phyloP scores from a whole-genome alignment of 2,329 filamentous ascomycete genomes.

The Colletotrichum sp. region DNA sequence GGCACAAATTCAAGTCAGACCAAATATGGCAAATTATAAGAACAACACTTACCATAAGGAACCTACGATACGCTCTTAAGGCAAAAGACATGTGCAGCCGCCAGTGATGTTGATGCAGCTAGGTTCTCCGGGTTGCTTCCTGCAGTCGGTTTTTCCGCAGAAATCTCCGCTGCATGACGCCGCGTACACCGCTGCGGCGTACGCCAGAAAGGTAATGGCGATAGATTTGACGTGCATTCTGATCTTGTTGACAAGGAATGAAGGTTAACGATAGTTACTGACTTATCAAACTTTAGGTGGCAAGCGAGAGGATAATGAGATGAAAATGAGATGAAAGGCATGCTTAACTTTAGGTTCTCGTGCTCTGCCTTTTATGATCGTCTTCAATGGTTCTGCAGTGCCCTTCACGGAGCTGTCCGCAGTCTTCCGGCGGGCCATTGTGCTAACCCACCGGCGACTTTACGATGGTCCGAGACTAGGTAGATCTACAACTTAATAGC shows the following conservation, averaged over 20 bases:
- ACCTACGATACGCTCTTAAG: neutral
- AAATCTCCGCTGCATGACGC: neutral
- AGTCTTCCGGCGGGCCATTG: neutral
- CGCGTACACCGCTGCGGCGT: neutral
- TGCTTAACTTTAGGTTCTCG: too few relatives aligned
- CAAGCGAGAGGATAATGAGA: rapidly evolving
- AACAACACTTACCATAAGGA: neutral
- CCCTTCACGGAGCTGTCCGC: neutral
- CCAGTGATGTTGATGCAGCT: neutral
- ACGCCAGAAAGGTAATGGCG: neutral
- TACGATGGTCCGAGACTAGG: neutral
- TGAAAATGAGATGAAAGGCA: neutral
- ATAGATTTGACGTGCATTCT: neutral
- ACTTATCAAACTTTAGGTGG: neutral
- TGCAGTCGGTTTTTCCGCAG: neutral
- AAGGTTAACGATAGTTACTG: neutral
- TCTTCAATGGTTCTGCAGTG: rapidly evolving
- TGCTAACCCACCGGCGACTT: neutral
- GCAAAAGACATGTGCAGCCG: neutral
- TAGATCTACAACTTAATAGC: neutral
- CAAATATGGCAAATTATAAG: neutral
- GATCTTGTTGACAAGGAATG: neutral
- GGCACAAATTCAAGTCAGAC: neutral
- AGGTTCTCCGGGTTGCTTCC: neutral
- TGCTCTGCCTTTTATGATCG: neutral